A percentile compares a stretch with the other conserved stretches of the same genome.
phyloP scores from a whole-genome alignment of 2,329 filamentous ascomycete species.

The Ascochyta fabae region DNA sequence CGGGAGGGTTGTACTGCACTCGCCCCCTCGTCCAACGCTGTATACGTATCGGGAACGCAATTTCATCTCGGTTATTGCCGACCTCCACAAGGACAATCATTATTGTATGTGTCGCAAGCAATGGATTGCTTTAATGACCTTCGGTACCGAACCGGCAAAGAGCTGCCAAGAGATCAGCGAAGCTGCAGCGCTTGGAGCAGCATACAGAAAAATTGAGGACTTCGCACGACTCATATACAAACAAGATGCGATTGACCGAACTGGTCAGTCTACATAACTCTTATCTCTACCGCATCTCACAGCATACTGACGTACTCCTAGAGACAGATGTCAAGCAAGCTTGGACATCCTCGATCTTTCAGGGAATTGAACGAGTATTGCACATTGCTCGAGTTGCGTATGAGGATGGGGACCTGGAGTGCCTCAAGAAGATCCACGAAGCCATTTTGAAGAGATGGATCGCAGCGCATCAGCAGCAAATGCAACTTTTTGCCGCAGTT shows the following conservation, averaged over 20 bases:
- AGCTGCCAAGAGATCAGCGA: neutral
- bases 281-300: no score
- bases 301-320: neutral
- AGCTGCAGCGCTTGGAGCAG: neutral
- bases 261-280: neutral
- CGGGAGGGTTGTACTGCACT: neutral
- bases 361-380: conserved; percentile 8
- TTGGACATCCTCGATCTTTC: conserved; percentile 10
- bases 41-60: neutral
- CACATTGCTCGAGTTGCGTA: conserved; percentile 20
- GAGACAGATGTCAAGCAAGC: neutral
- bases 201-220: conserved; percentile 8
- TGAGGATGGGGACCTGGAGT: conserved; percentile 5
- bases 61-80: neutral
- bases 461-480: conserved; percentile 2
- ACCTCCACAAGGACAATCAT: neutral
- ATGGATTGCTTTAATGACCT: conserved; percentile 1
- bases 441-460: conserved; percentile 18
- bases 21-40: neutral
- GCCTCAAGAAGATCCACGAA: conserved; percentile 1
- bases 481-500: neutral
- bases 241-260: neutral
- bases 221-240: conserved; percentile 4
- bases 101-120: conserved; percentile 1
- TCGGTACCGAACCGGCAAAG: neutral